A percentile compares a stretch with the other conserved stretches of the same genome.
phyloP scores from a whole-genome alignment of 2,329 filamentous ascomycete species.

The Ascochyta rabiei region DNA sequence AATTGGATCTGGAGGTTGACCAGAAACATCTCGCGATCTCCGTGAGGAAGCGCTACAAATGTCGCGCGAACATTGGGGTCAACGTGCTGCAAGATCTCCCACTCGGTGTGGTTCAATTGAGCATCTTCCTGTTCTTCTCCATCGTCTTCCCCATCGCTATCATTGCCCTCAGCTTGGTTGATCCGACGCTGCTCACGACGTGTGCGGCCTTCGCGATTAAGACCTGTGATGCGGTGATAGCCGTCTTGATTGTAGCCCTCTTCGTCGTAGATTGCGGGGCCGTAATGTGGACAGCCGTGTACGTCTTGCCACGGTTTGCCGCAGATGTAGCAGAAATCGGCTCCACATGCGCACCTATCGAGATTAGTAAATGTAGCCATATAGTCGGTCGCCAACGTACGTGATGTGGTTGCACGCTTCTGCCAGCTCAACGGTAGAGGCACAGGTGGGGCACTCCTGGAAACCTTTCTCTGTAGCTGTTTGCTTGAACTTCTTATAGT shows the following conservation, averaged over 20 bases:
- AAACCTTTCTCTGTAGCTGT: constrained; percentile 34
- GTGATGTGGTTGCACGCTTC: constrained; percentile 46
- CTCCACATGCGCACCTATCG: constrained; percentile 34
- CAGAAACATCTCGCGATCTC: constrained; percentile 20
- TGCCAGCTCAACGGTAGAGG: constrained; percentile 32
- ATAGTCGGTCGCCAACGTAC: constrained; percentile 4
- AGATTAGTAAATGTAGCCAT: constrained; percentile 3
- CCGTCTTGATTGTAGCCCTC: constrained; percentile 43
- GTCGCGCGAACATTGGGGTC: constrained; percentile 14
- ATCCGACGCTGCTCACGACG: constrained; percentile 19
- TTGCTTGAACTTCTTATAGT: constrained; percentile 33
- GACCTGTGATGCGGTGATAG: constrained; percentile 34
- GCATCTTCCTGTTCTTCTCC: constrained; percentile 15
- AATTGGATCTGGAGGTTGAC: constrained; percentile 25
- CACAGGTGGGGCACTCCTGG: constrained; percentile 36
- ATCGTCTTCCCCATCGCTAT: constrained; percentile 18
- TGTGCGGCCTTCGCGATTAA: constrained; percentile 32
- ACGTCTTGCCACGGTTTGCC: constrained; percentile 35
- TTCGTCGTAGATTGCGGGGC: constrained; percentile 35
- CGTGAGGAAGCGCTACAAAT: constrained; percentile 16
- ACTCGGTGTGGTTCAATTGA: constrained; percentile 8
- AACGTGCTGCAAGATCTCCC: constrained; percentile 26
- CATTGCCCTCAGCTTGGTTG: constrained; percentile 4
- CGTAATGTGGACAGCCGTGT: constrained; percentile 42
- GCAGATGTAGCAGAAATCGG: constrained; percentile 44